phyloP scores from a whole-genome alignment of 306 rosid species.

The Rosa lucieae region DNA sequence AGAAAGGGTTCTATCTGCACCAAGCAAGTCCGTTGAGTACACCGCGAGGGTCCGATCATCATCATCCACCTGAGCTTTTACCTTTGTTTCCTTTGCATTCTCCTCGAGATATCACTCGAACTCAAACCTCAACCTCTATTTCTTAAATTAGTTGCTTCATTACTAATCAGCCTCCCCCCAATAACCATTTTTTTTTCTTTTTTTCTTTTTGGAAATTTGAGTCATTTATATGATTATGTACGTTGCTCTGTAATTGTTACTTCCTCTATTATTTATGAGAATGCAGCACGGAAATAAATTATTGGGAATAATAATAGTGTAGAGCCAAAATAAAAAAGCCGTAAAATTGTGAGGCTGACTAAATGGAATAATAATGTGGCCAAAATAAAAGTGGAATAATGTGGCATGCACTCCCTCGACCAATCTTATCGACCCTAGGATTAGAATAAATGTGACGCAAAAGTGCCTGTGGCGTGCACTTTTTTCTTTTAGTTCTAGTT shows the following conservation, averaged over 20 bases:
- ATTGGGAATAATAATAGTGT: neutral
- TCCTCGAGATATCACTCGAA: constrained; percentile 37
- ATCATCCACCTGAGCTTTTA: constrained; percentile 61
- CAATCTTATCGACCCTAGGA: neutral
- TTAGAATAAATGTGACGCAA: constrained; percentile 3
- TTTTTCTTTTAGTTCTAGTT: neutral
- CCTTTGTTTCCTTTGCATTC: constrained; percentile 81
- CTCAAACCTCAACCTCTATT: constrained; percentile 11
- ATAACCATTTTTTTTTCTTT: neutral
- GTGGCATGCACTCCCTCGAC: neutral
- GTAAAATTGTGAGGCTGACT: neutral
- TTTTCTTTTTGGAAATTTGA: neutral
- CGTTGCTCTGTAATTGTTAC: neutral
- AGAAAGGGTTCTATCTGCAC: constrained; percentile 74
- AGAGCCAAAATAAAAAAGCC: neutral
- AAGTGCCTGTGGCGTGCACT: neutral
- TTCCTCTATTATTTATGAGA: neutral
- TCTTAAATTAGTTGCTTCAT: neutral
- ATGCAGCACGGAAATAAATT: neutral
- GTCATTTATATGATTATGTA: neutral
- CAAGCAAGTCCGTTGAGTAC: constrained; percentile 51
- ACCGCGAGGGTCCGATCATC: constrained; percentile 45
- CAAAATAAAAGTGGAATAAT: constrained; percentile 13
- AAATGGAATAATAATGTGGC: neutral
- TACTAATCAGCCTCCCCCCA: neutral